Percentiles rank a stretch among this genome's conserved stretches.
These are phyloP conservation scores for Dactylis glomerata DNA, from an alignment of 176 grass and related monocot species.

Conservation along the genomic window DNA sequence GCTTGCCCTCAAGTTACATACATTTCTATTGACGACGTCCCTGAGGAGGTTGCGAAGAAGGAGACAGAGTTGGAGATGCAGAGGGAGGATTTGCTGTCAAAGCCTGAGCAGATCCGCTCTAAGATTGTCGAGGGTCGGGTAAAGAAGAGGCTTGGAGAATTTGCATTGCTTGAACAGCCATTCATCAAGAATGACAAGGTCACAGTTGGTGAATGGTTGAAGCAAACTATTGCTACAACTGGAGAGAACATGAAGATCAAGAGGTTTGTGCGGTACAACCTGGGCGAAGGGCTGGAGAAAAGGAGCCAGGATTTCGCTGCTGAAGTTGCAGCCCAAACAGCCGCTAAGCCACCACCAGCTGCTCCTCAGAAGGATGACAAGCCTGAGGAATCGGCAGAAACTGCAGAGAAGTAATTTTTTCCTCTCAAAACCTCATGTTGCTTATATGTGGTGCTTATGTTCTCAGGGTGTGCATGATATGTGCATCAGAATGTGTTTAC, in stretches of 20 bases:
- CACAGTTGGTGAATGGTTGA: conserved; percentile 81
- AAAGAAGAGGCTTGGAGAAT: conserved; percentile 90
- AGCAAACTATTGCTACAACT: conserved; percentile 85
- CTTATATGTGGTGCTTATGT: not conserved
- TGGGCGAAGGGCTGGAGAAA: conserved; percentile 97
- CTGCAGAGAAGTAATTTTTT: conserved; percentile 69
- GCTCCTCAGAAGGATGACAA: conserved; percentile 48
- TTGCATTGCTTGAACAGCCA: conserved; percentile 86
- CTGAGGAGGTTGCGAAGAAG: conserved; percentile 76
- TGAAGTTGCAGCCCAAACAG: conserved; percentile 92
- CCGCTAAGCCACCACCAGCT: conserved; percentile 37
- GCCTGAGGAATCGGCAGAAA: conserved; percentile 52
- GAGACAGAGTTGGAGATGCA: conserved; percentile 95
- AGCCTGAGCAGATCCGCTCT: conserved; percentile 82
- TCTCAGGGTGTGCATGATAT: not conserved
- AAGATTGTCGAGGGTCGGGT: conserved; percentile 96
- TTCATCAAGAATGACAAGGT: conserved; percentile 98
- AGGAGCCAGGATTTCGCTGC: conserved; percentile 93
- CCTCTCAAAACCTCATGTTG: conserved; percentile 13
- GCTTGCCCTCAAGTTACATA: conserved; percentile 92
- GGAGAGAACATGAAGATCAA: conserved; percentile 97
- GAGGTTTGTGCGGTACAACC: conserved; percentile 89
- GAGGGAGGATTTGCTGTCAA: conserved; percentile 79
- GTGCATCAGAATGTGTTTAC: conserved; percentile 6
- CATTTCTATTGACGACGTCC: conserved; percentile 80